Conservation (phyloP, 768 basidiomycete species). For the Phaeotremella fagi region DNA sequence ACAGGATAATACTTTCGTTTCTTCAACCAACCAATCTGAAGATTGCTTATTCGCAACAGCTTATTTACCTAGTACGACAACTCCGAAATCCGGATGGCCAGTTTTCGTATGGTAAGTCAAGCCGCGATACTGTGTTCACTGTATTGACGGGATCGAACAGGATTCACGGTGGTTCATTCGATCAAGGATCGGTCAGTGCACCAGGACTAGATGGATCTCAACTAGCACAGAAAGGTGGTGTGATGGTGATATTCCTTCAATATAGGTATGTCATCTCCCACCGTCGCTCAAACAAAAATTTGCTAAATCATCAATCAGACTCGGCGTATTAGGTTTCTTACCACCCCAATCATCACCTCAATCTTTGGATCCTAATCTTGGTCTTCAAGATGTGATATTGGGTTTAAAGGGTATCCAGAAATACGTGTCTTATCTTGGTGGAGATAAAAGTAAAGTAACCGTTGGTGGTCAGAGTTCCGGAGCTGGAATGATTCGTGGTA, state of each 20-base stretch:
- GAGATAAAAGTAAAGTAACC: constrained; percentile 58
- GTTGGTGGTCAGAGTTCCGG: constrained; percentile 80
- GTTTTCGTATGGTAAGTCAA: constrained; percentile 44
- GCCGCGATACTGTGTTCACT: not conserved
- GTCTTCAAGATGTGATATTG: constrained; percentile 54
- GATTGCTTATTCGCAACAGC: constrained; percentile 77
- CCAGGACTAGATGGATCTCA: constrained; percentile 72
- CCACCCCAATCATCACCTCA: constrained; percentile 52
- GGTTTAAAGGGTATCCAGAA: constrained; percentile 63
- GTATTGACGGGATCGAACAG: constrained; percentile 47
- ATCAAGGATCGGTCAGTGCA: constrained; percentile 63
- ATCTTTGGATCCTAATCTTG: constrained; percentile 53
- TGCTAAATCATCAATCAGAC: constrained; percentile 23
- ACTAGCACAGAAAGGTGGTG: constrained; percentile 62
- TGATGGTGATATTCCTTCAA: constrained; percentile 76
- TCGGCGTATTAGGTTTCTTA: constrained; percentile 61
- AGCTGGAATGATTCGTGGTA: constrained; percentile 64
- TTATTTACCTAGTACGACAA: constrained; percentile 58
- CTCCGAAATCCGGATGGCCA: constrained; percentile 48
- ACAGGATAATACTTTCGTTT: constrained; percentile 52
- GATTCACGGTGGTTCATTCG: constrained; percentile 83
- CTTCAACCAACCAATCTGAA: constrained; percentile 56
- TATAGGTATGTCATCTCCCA: constrained; percentile 58
- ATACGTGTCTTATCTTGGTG: constrained; percentile 62
- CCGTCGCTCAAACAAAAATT: not conserved